A percentile compares a stretch with the other conserved stretches of the same genome.
Evolutionary conservation across 1,284 basidiomycete species (phyloP).

Genomic region (Sanghuangporus baumii): DNA sequence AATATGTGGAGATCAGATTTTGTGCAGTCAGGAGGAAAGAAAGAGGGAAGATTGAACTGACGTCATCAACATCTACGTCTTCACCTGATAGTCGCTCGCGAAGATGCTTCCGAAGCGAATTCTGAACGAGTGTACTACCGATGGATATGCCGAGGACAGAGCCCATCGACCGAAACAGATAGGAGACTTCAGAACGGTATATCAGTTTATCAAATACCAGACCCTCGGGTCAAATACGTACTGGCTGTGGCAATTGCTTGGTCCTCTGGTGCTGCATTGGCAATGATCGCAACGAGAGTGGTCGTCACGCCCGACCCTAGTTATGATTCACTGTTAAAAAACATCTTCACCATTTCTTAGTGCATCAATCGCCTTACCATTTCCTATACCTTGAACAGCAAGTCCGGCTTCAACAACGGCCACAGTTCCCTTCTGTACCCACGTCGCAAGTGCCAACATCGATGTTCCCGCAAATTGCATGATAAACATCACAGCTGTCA

Average conservation of each 20-base stretch:
- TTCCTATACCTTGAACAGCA: constrained; percentile 38
- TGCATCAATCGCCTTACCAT: constrained; percentile 31
- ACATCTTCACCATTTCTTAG: background rate
- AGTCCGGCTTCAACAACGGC: constrained; percentile 24
- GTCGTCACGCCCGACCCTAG: constrained; percentile 49
- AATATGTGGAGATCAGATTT: background rate
- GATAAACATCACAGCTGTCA: constrained; percentile 41
- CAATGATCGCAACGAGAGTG: constrained; percentile 52
- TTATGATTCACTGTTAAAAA: background rate
- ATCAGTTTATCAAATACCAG: background rate
- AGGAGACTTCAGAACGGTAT: constrained; percentile 38
- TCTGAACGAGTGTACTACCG: constrained; percentile 49
- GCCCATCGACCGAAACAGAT: constrained; percentile 61
- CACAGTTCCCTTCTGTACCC: background rate
- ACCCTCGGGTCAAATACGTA: constrained; percentile 22
- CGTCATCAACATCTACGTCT: constrained; percentile 41
- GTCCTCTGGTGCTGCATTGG: constrained; percentile 53
- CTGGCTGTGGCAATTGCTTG: constrained; percentile 62
- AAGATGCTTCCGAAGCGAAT: constrained; percentile 40
- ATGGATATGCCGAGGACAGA: constrained; percentile 51
- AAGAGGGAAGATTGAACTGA: constrained; percentile 22
- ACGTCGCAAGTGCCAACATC: constrained; percentile 27
- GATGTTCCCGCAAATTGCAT: constrained; percentile 36
- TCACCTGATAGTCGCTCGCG: constrained; percentile 34
- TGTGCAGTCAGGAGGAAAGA: background rate